Evolutionary conservation across 768 basidiomycete genomes (phyloP).

Genomic region (Astraeus odoratus): DNA sequence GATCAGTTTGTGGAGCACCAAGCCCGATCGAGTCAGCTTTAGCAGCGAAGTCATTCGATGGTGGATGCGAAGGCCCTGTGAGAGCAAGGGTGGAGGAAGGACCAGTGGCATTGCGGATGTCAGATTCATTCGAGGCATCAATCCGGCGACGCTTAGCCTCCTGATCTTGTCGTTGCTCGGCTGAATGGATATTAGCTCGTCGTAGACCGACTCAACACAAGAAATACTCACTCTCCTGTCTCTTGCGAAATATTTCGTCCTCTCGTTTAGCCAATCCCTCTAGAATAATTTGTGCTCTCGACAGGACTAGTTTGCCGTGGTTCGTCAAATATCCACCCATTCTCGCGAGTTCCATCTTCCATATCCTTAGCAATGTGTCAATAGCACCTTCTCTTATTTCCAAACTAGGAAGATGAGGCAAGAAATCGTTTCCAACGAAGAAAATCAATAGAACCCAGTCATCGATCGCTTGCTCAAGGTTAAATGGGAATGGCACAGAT

Average conservation of each 20-base stretch:
- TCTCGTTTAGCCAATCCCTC: slow-evolving; percentile 91
- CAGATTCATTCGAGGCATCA: slow-evolving; percentile 38
- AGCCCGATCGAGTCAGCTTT: slow-evolving; percentile 74
- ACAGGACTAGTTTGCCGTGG: slow-evolving; percentile 81
- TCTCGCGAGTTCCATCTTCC: slow-evolving; percentile 85
- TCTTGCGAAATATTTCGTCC: slow-evolving; percentile 89
- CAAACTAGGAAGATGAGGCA: slow-evolving; percentile 95
- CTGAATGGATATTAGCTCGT: slow-evolving; percentile 34
- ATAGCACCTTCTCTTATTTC: slow-evolving; percentile 99
- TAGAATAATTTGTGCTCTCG: slow-evolving; percentile 88
- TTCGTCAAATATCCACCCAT: slow-evolving; percentile 99
- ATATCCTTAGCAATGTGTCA: slow-evolving; percentile 92
- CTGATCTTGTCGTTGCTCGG: slow-evolving; percentile 89
- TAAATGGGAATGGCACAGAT: slow-evolving; percentile 75
- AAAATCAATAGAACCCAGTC: slow-evolving; percentile 99
- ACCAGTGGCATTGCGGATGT: slow-evolving; percentile 23
- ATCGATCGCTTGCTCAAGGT: slow-evolving; percentile 95
- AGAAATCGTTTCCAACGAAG: slow-evolving; percentile 98
- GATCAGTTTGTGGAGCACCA: slow-evolving; percentile 53
- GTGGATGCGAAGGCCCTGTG: slow-evolving; percentile 36
- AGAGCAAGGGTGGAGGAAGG: slow-evolving; percentile 26
- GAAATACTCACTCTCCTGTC: slow-evolving; percentile 80
- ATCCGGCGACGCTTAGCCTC: slow-evolving; percentile 83
- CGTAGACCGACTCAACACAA: slow-evolving; percentile 9
- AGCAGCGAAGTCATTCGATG: slow-evolving; percentile 61